phyloP scores from a whole-genome alignment of 176 grass and related monocot species.

The Aegilops umbellulata region DNA sequence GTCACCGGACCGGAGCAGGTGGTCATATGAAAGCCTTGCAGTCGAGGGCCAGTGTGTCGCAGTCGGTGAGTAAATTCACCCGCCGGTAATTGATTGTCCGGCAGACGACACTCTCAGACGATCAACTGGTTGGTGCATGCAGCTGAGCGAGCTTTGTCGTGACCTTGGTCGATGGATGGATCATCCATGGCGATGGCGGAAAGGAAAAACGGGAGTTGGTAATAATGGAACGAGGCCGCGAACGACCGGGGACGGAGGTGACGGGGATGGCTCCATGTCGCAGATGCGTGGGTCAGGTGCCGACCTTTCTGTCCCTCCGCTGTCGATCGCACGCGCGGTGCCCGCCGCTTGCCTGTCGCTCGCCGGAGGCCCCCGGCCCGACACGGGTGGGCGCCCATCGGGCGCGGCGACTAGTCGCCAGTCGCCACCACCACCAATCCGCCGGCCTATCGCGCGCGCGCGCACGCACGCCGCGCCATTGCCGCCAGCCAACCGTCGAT shows the following conservation, averaged over 20 bases:
- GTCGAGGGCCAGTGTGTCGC: background rate
- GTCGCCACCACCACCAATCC: background rate
- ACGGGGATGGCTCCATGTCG: slow-evolving; percentile 15
- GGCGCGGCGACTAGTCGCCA: background rate
- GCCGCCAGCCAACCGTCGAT: background rate
- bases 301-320: slow-evolving; percentile 32
- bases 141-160: background rate
- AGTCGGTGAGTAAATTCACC: background rate
- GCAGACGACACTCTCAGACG: background rate
- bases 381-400: slow-evolving; percentile 17
- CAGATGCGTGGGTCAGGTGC: slow-evolving; percentile 5
- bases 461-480: background rate
- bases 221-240: background rate
- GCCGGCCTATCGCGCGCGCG: background rate
- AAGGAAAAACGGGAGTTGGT: background rate
- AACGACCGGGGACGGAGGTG: background rate
- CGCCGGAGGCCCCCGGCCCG: slow-evolving; percentile 24
- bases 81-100: background rate
- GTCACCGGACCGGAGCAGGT: background rate
- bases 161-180: background rate
- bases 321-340: slow-evolving; percentile 15
- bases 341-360: slow-evolving; percentile 16
- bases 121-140: background rate
- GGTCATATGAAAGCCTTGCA: background rate
- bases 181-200: background rate